Evolutionary conservation across 441 rosid species (phyloP).

Genomic region (Corymbia calophylla): DNA sequence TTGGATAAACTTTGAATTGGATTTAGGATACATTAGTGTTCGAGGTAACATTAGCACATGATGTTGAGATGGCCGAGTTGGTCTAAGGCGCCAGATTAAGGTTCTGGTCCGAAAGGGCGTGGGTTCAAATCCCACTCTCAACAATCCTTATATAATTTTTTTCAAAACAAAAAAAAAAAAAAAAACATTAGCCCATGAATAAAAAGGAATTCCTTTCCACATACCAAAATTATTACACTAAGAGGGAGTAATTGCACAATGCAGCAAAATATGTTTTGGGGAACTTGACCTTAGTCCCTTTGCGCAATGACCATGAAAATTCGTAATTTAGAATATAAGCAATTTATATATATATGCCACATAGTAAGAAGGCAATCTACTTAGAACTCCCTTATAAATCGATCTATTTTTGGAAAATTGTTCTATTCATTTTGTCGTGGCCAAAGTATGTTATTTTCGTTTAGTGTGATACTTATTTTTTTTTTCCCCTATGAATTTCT

Average conservation of each 20-base stretch:
- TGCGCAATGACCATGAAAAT: background rate
- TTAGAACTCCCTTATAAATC: background rate
- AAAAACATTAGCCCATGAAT: background rate
- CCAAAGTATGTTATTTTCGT: background rate
- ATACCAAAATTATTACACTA: background rate
- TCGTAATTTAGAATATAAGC: background rate
- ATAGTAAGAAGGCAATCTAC: background rate
- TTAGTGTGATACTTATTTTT: too few species aligned
- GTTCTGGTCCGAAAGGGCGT: slow-evolving; percentile 18
- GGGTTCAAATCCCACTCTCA: slow-evolving; percentile 16
- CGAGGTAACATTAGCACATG: background rate
- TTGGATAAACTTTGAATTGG: background rate
- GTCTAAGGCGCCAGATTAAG: slow-evolving; percentile 13
- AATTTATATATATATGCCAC: background rate
- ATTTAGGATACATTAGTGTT: background rate
- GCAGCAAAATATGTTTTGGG: background rate
- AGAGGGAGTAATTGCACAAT: background rate
- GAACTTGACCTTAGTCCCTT: background rate
- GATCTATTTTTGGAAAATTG: too few species aligned
- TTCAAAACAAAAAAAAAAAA: too few species aligned
- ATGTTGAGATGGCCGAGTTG: slow-evolving; percentile 4
- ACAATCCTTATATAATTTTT: accelerated
- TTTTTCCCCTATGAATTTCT: background rate
- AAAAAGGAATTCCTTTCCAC: too few species aligned
- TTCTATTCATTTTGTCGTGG: background rate